Evolutionary conservation across 306 rosid species (phyloP).

Genomic region (Begonia masoniana): DNA sequence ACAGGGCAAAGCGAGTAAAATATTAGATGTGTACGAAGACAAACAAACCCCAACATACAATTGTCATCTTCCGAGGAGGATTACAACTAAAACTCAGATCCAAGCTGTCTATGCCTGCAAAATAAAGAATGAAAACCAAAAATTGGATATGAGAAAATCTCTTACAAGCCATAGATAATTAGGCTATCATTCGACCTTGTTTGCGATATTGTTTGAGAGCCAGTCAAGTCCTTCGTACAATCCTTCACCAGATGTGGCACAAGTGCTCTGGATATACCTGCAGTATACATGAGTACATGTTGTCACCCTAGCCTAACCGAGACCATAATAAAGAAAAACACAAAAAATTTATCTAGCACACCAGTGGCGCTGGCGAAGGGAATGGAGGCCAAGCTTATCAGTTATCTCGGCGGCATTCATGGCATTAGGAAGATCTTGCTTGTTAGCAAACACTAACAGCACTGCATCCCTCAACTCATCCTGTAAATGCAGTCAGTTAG

Average conservation of each 20-base stretch:
- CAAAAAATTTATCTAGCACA: conserved; percentile 7
- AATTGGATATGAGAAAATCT: background rate
- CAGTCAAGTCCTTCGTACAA: conserved; percentile 63
- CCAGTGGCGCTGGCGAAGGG: conserved; percentile 63
- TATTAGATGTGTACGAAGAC: background rate
- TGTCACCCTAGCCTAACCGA: too few relatives aligned
- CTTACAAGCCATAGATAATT: background rate
- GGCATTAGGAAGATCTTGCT: conserved; percentile 69
- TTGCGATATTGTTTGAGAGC: conserved; percentile 60
- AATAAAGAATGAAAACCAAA: background rate
- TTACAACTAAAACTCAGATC: background rate
- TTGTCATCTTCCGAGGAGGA: background rate
- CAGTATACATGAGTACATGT: background rate
- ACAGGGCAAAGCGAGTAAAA: background rate
- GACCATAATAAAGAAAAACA: too few relatives aligned
- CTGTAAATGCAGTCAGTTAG: conserved; percentile 12
- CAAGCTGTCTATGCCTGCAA: background rate
- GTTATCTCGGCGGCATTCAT: conserved; percentile 70
- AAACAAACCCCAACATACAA: background rate
- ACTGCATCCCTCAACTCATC: conserved; percentile 60
- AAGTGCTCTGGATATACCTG: conserved; percentile 67
- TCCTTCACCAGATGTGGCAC: conserved; percentile 76
- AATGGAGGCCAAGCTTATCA: conserved; percentile 50
- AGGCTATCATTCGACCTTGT: conserved; percentile 21
- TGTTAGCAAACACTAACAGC: conserved; percentile 58